Base-by-base conservation (phyloP, 768 basidiomycete genomes). In the Austroboletus festivus region DNA sequence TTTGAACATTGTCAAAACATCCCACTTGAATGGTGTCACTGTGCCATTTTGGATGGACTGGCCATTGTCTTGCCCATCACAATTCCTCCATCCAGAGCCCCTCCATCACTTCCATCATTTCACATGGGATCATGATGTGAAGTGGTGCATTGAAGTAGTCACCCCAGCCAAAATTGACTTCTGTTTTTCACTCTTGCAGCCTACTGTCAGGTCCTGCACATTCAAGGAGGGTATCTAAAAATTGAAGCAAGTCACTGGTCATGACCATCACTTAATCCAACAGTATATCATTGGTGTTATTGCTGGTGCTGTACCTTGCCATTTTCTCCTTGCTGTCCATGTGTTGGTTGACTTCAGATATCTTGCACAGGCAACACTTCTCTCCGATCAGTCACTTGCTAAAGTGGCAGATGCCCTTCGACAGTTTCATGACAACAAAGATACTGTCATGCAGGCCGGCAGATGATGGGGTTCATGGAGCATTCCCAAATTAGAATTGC, bases 261-360 rank as follows among this genome's bases (percentile, higher is more conserved):
- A 20, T 22, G 28, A 44, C 47, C 11, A 60, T 56, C 31, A 16
- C 3, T 7, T 38, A 5, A 61, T 69, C 1, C 56, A 47, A 9
- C 67, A 1, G 1, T 53, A 52, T 5, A 22, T 47, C 7, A 7
- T 28, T 33, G 49, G 16, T 59, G 57, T 6, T 60, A 70, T 54
- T 64, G 18, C 15, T 2, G 35, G 41, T 9, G 20, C 16, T 0
- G 22, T 42, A 9, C 19, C 33, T 13, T n/a, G 10, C 6, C 35
- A 22, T 0, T 31, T 50, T 11, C 26, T 50, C 3, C 1, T 19
- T 12, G 31, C 31, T 2, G 9, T 50, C 64, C 59, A 64, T 2
- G 68, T 59, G 0, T 24, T 74, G 0, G 52, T 74, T 0, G 70
- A 77, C 51, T 77, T 76, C 48, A 44, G 72, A 5, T 73, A 68